Evolutionary conservation across 2,329 filamentous ascomycete species (phyloP).

Genomic region (Exophiala sp.): DNA sequence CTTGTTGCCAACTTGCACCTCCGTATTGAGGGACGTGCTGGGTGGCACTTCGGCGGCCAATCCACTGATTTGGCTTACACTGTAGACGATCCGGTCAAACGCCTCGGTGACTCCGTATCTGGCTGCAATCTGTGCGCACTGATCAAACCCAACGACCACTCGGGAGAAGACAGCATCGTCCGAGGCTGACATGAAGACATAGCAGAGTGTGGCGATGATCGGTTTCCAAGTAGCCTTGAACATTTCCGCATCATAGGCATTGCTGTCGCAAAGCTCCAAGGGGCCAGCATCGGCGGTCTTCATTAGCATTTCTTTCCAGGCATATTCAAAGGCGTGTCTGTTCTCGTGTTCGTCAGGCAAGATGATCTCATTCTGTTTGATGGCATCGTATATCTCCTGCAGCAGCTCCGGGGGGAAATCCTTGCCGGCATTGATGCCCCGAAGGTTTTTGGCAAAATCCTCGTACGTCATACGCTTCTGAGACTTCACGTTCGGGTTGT

Average conservation of each 20-base stretch:
- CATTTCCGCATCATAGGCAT: constrained; percentile 96
- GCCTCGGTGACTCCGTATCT: constrained; percentile 78
- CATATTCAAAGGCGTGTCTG: constrained; percentile 91
- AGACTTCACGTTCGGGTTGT: constrained; percentile 77
- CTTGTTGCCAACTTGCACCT: constrained; percentile 77
- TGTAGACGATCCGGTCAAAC: constrained; percentile 87
- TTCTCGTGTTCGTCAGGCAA: constrained; percentile 96
- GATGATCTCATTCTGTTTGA: constrained; percentile 90
- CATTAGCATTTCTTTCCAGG: constrained; percentile 87
- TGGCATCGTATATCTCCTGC: constrained; percentile 80
- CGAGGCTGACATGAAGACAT: constrained; percentile 97
- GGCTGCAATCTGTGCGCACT: constrained; percentile 87
- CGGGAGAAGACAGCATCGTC: constrained; percentile 93
- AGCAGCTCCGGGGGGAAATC: constrained; percentile 82
- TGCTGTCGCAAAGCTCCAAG: constrained; percentile 76
- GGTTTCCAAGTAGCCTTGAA: constrained; percentile 94
- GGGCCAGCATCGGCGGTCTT: constrained; percentile 73
- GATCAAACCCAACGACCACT: constrained; percentile 89
- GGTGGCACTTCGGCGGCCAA: constrained; percentile 68
- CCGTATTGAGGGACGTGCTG: constrained; percentile 86
- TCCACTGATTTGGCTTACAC: constrained; percentile 83
- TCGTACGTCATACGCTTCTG: constrained; percentile 75
- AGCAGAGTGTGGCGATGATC: constrained; percentile 87
- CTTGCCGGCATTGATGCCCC: constrained; percentile 77
- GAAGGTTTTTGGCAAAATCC: constrained; percentile 82